Conservation (phyloP, 106 monocot species). For the Posidonia australis region DNA sequence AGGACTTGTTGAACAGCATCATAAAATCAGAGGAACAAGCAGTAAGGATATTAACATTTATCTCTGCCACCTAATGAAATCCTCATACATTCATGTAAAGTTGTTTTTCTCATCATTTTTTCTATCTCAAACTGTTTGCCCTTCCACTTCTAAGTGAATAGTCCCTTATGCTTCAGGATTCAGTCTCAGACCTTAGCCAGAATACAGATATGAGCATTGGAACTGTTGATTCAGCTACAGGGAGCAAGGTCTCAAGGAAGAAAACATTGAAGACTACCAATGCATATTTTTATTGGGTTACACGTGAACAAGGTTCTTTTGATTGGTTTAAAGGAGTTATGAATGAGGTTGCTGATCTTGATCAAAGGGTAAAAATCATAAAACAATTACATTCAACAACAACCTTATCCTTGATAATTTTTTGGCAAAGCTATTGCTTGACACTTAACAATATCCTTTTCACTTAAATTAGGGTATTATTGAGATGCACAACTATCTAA, state of each 20-base stretch:
- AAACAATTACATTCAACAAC: not conserved
- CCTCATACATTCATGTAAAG: constrained; percentile 1
- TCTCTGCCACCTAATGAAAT: not conserved
- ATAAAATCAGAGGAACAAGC: constrained; percentile 72
- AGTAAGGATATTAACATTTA: constrained; percentile 24
- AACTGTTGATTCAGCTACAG: constrained; percentile 34
- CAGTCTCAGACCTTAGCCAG: constrained; percentile 29
- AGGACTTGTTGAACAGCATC: constrained; percentile 76
- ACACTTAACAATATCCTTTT: not conserved
- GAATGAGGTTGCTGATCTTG: constrained; percentile 90
- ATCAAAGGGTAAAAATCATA: constrained; percentile 55
- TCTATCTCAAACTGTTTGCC: not conserved
- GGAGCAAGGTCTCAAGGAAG: constrained; percentile 29
- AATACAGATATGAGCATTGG: constrained; percentile 12
- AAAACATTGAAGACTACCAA: constrained; percentile 65
- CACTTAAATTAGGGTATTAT: constrained; percentile 59
- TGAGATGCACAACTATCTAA: constrained; percentile 96
- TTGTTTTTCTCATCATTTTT: not conserved
- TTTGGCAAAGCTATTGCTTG: not conserved
- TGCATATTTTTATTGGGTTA: constrained; percentile 98
- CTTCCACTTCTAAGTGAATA: not conserved
- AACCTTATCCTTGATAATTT: not conserved
- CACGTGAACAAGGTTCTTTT: constrained; percentile 87
- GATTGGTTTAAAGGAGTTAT: constrained; percentile 97
- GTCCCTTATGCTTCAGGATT: constrained; percentile 27